These are phyloP conservation scores for Kalmanozyma brasiliensis DNA, from an alignment of 1,284 basidiomycete genomes.

Conservation along the genomic window DNA sequence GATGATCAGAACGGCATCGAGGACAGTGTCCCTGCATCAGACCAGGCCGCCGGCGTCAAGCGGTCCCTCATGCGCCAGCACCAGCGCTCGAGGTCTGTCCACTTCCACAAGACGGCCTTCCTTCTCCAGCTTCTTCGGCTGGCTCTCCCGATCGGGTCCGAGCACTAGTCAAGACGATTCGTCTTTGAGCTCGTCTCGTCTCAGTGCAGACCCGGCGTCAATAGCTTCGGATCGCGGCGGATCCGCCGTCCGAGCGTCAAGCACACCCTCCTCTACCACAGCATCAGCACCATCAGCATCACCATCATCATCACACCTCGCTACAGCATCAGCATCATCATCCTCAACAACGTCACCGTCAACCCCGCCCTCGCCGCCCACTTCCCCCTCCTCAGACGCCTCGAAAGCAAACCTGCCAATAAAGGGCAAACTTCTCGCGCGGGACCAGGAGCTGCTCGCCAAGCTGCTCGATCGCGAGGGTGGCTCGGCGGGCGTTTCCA, in stretches of 20 bases:
- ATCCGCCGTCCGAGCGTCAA: no score
- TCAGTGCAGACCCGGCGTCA: no score
- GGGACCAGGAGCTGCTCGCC: slow-evolving; percentile 43
- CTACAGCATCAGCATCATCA: neutral
- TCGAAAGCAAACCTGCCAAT: neutral
- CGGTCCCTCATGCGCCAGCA: neutral
- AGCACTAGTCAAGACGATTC: no score
- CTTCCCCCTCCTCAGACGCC: neutral
- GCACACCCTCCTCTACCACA: neutral
- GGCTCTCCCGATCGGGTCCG: neutral
- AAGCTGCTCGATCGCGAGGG: slow-evolving; percentile 50
- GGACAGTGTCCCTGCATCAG: no score
- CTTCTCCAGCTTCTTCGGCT: neutral
- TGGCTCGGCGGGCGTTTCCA: slow-evolving; percentile 35
- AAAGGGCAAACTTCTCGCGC: slow-evolving; percentile 31
- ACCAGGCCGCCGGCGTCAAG: neutral
- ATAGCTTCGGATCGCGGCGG: no score
- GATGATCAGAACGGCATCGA: no score
- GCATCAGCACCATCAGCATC: neutral
- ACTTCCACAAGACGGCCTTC: neutral
- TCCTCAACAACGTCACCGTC: neutral
- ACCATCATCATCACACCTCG: neutral
- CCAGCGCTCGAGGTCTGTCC: neutral
- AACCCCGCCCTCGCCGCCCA: neutral
- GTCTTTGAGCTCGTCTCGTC: no score